Base-by-base conservation (phyloP, 352 stramenopile species). In the Globisporangium paddicum region DNA sequence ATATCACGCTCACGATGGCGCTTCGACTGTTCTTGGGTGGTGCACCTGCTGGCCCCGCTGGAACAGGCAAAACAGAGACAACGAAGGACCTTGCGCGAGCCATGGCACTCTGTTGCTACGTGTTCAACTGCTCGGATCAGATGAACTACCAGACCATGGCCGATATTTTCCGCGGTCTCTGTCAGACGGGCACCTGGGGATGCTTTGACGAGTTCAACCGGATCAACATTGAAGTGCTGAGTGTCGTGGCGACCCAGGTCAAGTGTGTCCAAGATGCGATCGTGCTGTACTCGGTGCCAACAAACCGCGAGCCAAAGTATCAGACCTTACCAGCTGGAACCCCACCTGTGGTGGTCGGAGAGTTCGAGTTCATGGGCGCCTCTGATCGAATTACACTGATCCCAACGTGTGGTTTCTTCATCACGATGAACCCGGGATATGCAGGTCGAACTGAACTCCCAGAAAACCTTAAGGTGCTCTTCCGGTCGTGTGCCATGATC, bases 1-100 rank as follows among this genome's bases (percentile, higher is more conserved):
- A 98, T 69, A 98, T 98, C 58, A 98, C 95, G 9, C 67, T 98
- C 18, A 98, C 95, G 3, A 98, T 98, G 93, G 95, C 90, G 16
- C 71, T 98, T 34, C 91, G 96, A 42, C 63, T 98, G n/a, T 98
- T 98, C 68, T 73, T 98, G n/a, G 96, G 95, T 25, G 95, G 95
- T 14, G 95, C 94, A 11, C 95, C 95, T 26, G 94, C 93, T 55
- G 95, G 95, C 5, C 95, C 95, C 19, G 91, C 93, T 18, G 90
- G 90, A 6, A 98, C 91, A n/a, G 91, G 91, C 23, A 96, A 95
- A 60, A 96, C 87, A 1, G 84, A 95, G 61, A 94, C 86, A 13
- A 94, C 86, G 0, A 95, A 95, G 25, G 86, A 93, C 72, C 68
- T 95, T 19, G 84, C 84, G 13, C 80, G 86, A 28, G 85, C 84